Percentiles rank a stretch among this genome's conserved stretches.
Conservation (phyloP, 1,284 basidiomycete genomes). For the Cutaneotrichosporon cavernicola region DNA sequence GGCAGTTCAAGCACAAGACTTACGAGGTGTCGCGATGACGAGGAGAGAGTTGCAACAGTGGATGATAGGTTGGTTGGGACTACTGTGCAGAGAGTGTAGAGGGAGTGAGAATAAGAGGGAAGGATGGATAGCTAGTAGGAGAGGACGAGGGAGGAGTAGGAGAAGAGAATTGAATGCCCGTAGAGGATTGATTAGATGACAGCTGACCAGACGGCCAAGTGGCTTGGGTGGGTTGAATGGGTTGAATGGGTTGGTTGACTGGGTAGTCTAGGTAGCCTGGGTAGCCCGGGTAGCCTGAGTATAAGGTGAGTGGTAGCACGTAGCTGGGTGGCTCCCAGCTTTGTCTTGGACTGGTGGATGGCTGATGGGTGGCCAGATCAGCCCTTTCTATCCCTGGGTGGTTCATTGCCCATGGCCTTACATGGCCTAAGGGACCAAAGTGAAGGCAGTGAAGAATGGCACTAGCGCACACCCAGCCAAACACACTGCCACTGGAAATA, state of each 20-base stretch:
- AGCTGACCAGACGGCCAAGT: not conserved
- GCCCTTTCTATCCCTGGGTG: too few species aligned
- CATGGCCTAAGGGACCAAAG: too few species aligned
- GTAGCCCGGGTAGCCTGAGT: too few species aligned
- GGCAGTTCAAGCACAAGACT: not conserved
- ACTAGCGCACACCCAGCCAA: not conserved
- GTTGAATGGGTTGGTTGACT: not conserved
- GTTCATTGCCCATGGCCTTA: too few species aligned
- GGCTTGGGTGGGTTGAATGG: not conserved
- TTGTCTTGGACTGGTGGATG: not conserved
- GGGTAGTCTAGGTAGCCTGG: not conserved
- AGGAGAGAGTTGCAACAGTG: not conserved
- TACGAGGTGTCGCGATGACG: not conserved
- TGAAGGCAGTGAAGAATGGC: not conserved
- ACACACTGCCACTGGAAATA: not conserved
- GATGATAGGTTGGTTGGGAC: not conserved
- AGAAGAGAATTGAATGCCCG: not conserved
- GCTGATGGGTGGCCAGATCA: too few species aligned
- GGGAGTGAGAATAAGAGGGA: not conserved
- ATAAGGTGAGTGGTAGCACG: too few species aligned
- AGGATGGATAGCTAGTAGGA: not conserved
- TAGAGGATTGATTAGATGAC: not conserved
- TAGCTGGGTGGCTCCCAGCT: too few species aligned
- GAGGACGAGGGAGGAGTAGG: not conserved
- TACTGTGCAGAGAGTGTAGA: too few species aligned